Evolutionary conservation across 441 rosid species (phyloP).

Genomic region (Gossypium davidsonii): DNA sequence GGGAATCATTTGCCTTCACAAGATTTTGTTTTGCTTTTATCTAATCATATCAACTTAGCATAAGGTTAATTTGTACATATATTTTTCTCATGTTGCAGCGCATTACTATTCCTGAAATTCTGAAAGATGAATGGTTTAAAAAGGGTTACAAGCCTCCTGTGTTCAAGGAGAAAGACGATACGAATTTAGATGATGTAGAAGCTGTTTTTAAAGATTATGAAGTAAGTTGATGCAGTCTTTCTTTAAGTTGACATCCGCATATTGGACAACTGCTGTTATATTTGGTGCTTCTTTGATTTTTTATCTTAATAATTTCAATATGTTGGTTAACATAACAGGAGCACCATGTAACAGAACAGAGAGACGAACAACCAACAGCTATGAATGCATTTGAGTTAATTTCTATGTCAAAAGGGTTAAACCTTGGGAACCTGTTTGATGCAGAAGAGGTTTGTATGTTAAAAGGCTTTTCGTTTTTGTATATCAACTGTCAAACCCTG

Average conservation of each 20-base stretch:
- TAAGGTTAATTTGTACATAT: not conserved
- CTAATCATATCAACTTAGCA: not conserved
- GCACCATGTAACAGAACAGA: constrained; percentile 64
- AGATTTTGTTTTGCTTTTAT: not conserved
- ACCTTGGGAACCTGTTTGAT: constrained; percentile 74
- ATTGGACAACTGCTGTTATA: not conserved
- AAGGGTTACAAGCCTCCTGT: constrained; percentile 65
- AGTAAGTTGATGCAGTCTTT: constrained; percentile 32
- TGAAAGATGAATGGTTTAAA: constrained; percentile 90
- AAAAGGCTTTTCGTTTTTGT: constrained; percentile 1
- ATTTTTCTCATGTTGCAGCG: constrained; percentile 46
- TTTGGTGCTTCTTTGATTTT: not conserved
- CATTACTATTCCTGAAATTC: constrained; percentile 60
- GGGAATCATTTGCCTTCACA: not conserved
- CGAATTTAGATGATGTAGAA: constrained; percentile 81
- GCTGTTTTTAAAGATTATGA: constrained; percentile 88
- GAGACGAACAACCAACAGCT: constrained; percentile 47
- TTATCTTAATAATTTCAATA: constrained; percentile 13
- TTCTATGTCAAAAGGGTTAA: constrained; percentile 83
- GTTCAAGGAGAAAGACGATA: constrained; percentile 62
- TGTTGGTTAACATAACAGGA: constrained; percentile 39
- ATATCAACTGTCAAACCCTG: not conserved
- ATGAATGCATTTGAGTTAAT: constrained; percentile 86
- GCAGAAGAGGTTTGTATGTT: constrained; percentile 57
- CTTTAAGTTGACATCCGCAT: not conserved